Base-by-base conservation (phyloP, 2,329 filamentous ascomycete species). In the Tolypocladium sp. region DNA sequence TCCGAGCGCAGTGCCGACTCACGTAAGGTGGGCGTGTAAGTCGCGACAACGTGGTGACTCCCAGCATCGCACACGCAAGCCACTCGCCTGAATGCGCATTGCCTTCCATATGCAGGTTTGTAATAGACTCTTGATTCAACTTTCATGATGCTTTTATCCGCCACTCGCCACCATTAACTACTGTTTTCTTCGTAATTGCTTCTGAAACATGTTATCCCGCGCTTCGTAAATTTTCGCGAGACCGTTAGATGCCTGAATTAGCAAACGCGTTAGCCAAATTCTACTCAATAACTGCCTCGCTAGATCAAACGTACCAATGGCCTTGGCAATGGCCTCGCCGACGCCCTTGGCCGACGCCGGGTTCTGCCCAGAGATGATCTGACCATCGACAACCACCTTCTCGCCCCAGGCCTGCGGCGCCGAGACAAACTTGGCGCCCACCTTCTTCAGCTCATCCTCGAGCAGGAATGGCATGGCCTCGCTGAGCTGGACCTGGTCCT, bases 391-490 rank as follows among this genome's bases (percentile, higher is more conserved):
- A 0, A 79, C 75, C 1, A 82, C 75, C 68, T 80, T 76, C 64
- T 76, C 75, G 8, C 66, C 77, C 76, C 75, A 82, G 5, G 77
- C 74, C 67, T 82, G 70, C 1, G 68, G 73, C 0, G 83, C 80
- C 75, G 84, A 84, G 64, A 78, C 77, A 65, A 80, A 88, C 55
- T 75, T 76, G 25, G 77, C 86, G 8, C 82, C 82, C 17, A 71
- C 77, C 15, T 76, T 74, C 67, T 77, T 72, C 58, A 88, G 73
- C 63, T 76, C 75, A 41, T 79, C 76, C 75, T 88, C 84, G 2
- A 87, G 77, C 65, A 80, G 66, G 63, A 84, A 84, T 2, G 85
- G 85, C 76, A 86, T 78, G 13, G 76, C 82, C 1, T 77, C 79
- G 27, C 71, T 78, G 17, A 77, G 74, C 66, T 78, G 68, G 8